Evolutionary conservation across 2,329 filamentous ascomycete species (phyloP).

Genomic region (Mollisiaceae sp.): DNA sequence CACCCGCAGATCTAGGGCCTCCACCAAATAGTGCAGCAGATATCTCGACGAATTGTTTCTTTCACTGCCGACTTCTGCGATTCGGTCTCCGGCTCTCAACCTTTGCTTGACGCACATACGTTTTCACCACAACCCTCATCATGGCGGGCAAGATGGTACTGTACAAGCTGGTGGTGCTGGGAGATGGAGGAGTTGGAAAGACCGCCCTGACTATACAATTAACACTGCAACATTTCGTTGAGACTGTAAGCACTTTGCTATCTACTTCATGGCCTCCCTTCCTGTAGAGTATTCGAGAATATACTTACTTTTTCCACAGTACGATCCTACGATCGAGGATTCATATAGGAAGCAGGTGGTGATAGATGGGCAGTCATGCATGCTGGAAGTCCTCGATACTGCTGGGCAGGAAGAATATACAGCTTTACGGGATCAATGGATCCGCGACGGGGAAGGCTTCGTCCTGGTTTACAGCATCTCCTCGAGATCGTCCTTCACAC

Average conservation of each 20-base stretch:
- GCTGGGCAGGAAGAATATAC: constrained; percentile 99
- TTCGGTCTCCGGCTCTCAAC: constrained; percentile 22
- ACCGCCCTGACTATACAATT: constrained; percentile 95
- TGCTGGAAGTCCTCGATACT: constrained; percentile 96
- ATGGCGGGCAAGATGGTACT: constrained; percentile 83
- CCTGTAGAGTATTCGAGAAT: constrained; percentile 10
- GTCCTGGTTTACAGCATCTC: constrained; percentile 99
- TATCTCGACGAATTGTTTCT: constrained; percentile 26
- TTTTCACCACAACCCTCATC: constrained; percentile 25
- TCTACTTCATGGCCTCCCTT: neutral
- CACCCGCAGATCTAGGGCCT: constrained; percentile 30
- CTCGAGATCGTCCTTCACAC: constrained; percentile 90
- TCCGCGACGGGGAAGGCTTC: constrained; percentile 95
- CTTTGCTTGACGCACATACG: constrained; percentile 23
- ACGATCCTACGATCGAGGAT: constrained; percentile 87
- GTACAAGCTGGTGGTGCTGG: constrained; percentile 94
- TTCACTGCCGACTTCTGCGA: constrained; percentile 18
- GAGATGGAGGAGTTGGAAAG: constrained; percentile 93
- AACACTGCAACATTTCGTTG: constrained; percentile 97
- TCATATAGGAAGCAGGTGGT: constrained; percentile 89
- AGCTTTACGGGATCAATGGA: constrained; percentile 96
- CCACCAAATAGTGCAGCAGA: constrained; percentile 26
- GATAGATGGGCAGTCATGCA: constrained; percentile 93
- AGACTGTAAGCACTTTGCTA: constrained; percentile 66
- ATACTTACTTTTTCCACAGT: constrained; percentile 46